Conservation (phyloP, 2,329 filamentous ascomycete species). For the Hirsutella thompsonii region DNA sequence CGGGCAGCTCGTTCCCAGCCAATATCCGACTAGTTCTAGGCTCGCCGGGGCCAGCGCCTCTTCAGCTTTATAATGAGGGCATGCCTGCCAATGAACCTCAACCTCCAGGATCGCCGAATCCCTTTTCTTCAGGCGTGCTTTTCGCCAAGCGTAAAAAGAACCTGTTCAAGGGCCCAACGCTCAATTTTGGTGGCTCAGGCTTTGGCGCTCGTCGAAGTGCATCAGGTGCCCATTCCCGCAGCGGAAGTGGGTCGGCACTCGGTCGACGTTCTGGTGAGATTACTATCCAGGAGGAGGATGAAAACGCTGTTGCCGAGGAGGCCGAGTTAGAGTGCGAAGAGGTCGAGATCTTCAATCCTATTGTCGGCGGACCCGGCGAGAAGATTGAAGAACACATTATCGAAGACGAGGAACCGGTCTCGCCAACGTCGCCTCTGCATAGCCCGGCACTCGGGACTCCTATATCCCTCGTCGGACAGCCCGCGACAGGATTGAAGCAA, state of each 20-base stretch:
- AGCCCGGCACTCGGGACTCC: not conserved
- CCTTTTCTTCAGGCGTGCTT: slow-evolving; percentile 49
- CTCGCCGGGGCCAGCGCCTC: slow-evolving; percentile 34
- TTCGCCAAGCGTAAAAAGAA: slow-evolving; percentile 75
- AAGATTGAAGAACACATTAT: slow-evolving; percentile 33
- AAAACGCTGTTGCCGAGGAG: slow-evolving; percentile 30
- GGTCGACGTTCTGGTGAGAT: slow-evolving; percentile 62
- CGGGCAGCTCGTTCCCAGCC: slow-evolving; percentile 59
- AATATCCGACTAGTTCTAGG: slow-evolving; percentile 72
- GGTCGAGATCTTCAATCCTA: slow-evolving; percentile 44
- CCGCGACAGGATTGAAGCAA: too few relatives aligned
- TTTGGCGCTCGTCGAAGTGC: slow-evolving; percentile 23
- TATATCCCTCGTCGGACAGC: too few relatives aligned
- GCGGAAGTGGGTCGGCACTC: slow-evolving; percentile 47
- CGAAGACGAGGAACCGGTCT: slow-evolving; percentile 23
- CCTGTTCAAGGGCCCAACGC: slow-evolving; percentile 68
- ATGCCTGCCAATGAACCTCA: slow-evolving; percentile 31
- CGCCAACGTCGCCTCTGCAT: not conserved
- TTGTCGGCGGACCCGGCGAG: slow-evolving; percentile 30
- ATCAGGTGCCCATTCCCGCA: slow-evolving; percentile 35
- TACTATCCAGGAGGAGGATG: slow-evolving; percentile 56
- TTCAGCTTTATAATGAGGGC: slow-evolving; percentile 44
- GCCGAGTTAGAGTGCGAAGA: slow-evolving; percentile 41
- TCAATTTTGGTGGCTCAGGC: slow-evolving; percentile 35
- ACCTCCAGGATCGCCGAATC: slow-evolving; percentile 41